Evolutionary conservation across 1,284 basidiomycete species (phyloP), one percentile per base, ranked within the genome.

Genomic region (Trichosporon sp.): DNA sequence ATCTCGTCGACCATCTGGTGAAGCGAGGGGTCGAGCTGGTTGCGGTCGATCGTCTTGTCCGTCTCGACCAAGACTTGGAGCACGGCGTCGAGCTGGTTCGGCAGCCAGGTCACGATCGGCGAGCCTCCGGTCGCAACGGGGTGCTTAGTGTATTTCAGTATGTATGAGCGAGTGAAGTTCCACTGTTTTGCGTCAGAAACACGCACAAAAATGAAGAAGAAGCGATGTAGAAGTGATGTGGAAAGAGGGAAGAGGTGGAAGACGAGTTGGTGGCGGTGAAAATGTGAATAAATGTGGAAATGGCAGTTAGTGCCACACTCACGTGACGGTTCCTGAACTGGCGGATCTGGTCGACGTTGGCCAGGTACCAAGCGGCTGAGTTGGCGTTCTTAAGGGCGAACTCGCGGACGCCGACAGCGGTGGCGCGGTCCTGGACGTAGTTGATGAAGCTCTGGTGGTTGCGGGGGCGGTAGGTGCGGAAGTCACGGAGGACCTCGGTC

Each of bases 341-440:
- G 31, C 66, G 66, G 40, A 68, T 68, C 66, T 68, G 66, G 66
- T 68, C 66, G 29, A 68, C 56, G 59, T 65, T 65, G 49, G 66
- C 66, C 27, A 68, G 63, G 59, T 68, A 68, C 19, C 46, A 34
- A 0, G 66, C 66, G 13, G 66, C 66, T 10, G 32, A 52, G 61
- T 23, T 68, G 23, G 66, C 36, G 61, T 68, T 52, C 37, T 58
- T 23, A 21, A 65, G 56, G 16, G 66, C 66, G 36, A 59, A 68
- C n/a, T 65, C 49, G 61, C 66, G 63, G 16, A 68, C 3, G 2
- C 64, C 66, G 37, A 63, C 59, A n/a, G 66, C 63, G 7, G 25
- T 19, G 3, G 66, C 61, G 29, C 66, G 66, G 49, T 65, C 21
- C 63, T 68, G 61, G 23, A 68, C 66, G 52, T 68, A 68, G 49